Evolutionary conservation across 2,329 filamentous ascomycete genomes (phyloP).

Genomic region (Meredithiella fracta): DNA sequence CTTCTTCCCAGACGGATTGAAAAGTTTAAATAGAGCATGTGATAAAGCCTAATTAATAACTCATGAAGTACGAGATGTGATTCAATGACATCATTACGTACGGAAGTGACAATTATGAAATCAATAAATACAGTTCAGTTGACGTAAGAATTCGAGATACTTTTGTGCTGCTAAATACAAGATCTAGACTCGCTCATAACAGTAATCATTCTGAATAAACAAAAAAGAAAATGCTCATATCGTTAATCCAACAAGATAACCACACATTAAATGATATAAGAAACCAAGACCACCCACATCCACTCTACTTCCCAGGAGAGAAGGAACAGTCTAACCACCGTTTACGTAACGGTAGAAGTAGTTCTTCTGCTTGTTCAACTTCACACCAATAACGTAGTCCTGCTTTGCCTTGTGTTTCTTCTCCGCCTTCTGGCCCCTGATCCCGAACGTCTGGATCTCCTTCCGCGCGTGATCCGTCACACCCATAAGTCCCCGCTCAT

Average conservation of each 20-base stretch:
- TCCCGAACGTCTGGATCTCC: slow-evolving; percentile 11
- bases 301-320: no score
- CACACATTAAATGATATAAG: neutral
- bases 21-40: no score
- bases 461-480: slow-evolving; percentile 2
- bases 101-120: neutral
- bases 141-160: neutral
- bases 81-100: neutral
- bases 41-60: neutral
- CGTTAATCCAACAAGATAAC: slow-evolving; percentile 2
- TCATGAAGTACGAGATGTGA: neutral
- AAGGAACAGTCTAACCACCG: slow-evolving; percentile 24
- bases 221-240: neutral
- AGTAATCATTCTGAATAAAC: slow-evolving; percentile 1
- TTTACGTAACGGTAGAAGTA: slow-evolving; percentile 36
- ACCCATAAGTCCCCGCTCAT: slow-evolving; percentile 10
- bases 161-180: slow-evolving; percentile 1
- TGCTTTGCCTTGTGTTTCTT: slow-evolving; percentile 10
- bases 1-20: no score
- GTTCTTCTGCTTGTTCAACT: slow-evolving; percentile 39
- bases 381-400: slow-evolving; percentile 13
- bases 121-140: neutral
- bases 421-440: slow-evolving; percentile 10
- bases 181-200: neutral
- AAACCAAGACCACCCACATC: neutral